Evolutionary conservation across 371 early-diverging fungal genomes (phyloP).

Genomic region (Lichtheimia hyalospora): DNA sequence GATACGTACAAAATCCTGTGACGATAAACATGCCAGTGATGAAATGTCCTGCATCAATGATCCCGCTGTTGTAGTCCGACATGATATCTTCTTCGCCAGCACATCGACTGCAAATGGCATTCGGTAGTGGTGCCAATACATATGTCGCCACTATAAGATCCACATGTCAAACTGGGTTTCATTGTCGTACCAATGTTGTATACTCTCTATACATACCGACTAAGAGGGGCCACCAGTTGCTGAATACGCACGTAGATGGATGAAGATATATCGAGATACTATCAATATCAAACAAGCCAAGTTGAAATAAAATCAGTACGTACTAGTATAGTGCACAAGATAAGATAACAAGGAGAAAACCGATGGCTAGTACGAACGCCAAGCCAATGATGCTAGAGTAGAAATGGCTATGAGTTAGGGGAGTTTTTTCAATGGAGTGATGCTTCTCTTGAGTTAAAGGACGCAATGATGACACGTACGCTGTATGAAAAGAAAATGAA

Average conservation of each 20-base stretch:
- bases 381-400: constrained; percentile 70
- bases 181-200: neutral
- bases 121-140: constrained; percentile 88
- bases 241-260: constrained; percentile 18
- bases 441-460: neutral
- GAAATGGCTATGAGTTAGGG: neutral
- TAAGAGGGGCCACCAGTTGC: constrained; percentile 93
- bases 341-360: constrained; percentile 88
- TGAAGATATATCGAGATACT: neutral
- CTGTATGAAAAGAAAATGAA: constrained; percentile 3
- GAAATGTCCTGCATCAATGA: constrained; percentile 89
- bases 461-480: constrained; percentile 7
- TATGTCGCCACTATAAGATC: constrained; percentile 70
- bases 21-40: constrained; percentile 89
- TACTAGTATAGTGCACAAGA: constrained; percentile 90
- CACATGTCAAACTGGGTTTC: neutral
- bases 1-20: constrained; percentile 80
- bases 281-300: neutral
- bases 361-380: constrained; percentile 85
- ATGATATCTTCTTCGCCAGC: constrained; percentile 74
- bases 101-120: constrained; percentile 77
- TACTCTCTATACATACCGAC: constrained; percentile 53
- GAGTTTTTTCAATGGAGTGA: neutral
- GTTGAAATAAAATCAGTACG: constrained; percentile 13
- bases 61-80: constrained; percentile 76